Evolutionary conservation across 1,284 basidiomycete genomes (phyloP).

Genomic region (Schizophyllum commune): DNA sequence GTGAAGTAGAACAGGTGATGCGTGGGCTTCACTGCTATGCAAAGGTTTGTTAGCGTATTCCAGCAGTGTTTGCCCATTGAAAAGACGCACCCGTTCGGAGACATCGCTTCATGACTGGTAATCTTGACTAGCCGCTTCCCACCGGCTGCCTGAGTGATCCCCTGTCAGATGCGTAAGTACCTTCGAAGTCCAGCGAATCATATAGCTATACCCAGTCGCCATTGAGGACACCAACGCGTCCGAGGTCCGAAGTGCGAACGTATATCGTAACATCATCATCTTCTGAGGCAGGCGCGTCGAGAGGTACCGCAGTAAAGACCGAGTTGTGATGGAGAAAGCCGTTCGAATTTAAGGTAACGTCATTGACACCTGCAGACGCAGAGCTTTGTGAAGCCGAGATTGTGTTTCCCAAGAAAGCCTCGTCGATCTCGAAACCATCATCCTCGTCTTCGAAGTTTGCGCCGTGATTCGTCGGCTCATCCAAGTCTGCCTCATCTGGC

Average conservation of each 20-base stretch:
- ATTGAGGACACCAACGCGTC: constrained; percentile 68
- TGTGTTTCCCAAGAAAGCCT: constrained; percentile 59
- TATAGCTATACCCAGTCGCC: constrained; percentile 76
- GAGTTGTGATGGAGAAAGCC: background rate
- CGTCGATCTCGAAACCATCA: constrained; percentile 58
- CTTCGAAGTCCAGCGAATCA: background rate
- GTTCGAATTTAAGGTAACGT: constrained; percentile 9
- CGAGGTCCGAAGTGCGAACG: constrained; percentile 56
- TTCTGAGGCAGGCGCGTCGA: constrained; percentile 26
- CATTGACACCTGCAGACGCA: constrained; percentile 7
- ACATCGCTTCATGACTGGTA: background rate
- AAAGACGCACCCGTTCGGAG: background rate
- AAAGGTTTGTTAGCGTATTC: constrained; percentile 4
- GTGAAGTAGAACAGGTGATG: constrained; percentile 54
- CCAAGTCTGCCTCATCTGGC: background rate
- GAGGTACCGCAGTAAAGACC: constrained; percentile 20
- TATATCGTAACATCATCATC: constrained; percentile 47
- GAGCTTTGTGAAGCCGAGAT: constrained; percentile 20
- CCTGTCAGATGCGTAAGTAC: constrained; percentile 19
- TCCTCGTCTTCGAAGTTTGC: constrained; percentile 20
- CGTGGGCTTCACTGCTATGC: constrained; percentile 29
- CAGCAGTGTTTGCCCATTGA: background rate
- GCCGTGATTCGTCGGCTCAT: constrained; percentile 3
- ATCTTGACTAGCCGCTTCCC: background rate
- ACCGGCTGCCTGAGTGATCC: constrained; percentile 21